phyloP scores from a whole-genome alignment of 495 filamentous ascomycete species.

The Cudoniella acicularis region DNA sequence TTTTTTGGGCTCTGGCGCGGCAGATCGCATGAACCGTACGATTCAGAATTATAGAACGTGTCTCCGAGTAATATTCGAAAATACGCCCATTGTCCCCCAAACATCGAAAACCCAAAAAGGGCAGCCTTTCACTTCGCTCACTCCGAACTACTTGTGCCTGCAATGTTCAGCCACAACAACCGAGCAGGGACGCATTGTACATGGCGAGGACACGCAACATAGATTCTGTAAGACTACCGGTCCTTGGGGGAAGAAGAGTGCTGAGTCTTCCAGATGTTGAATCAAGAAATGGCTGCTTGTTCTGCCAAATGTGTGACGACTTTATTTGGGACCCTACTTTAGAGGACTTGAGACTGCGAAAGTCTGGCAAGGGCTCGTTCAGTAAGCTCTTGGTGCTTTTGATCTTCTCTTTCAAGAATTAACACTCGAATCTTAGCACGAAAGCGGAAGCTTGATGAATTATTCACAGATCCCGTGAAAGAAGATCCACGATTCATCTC shows the following conservation, averaged over 20 bases:
- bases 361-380: constrained; percentile 51
- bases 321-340: constrained; percentile 84
- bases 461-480: constrained; percentile 47
- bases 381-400: constrained; percentile 23
- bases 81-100: constrained; percentile 43
- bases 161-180: constrained; percentile 60
- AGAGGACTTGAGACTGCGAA: constrained; percentile 63
- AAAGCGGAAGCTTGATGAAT: constrained; percentile 60
- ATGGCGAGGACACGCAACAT: constrained; percentile 56
- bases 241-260: neutral
- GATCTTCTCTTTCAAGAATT: constrained; percentile 1
- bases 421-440: constrained; percentile 26
- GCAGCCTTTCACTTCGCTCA: constrained; percentile 43
- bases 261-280: constrained; percentile 64
- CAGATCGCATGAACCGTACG: constrained; percentile 44
- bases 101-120: constrained; percentile 44
- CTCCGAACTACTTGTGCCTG: constrained; percentile 65
- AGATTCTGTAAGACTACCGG: constrained; percentile 54
- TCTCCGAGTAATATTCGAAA: constrained; percentile 46
- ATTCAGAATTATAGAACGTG: constrained; percentile 52
- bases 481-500: constrained; percentile 59
- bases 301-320: constrained; percentile 80
- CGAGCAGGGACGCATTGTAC: constrained; percentile 51
- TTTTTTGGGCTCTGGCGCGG: constrained; percentile 42
- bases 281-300: constrained; percentile 69